Evolutionary conservation across 78 protist species (phyloP), one percentile per base, ranked within the genome.

Genomic region (Dictyostelium purpureum): DNA sequence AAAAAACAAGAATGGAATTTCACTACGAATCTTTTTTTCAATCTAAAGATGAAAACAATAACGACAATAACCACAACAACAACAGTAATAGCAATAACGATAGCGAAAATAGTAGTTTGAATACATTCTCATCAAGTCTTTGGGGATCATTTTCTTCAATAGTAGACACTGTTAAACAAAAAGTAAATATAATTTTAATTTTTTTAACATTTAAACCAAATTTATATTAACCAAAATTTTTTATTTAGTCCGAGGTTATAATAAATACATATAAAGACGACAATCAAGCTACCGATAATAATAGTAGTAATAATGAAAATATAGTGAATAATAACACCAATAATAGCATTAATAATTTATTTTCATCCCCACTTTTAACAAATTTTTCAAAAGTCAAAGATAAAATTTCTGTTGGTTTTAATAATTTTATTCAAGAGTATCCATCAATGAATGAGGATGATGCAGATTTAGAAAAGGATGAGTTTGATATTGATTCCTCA

Each of bases 241-340:
- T 1, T 54, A 2, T 76, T 6, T n/a, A 79, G 77, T 79, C 88
- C 4, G 77, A 63, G 7, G 88, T 49, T 49, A 66, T 79, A 1
- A 79, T 79, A 43, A 79, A 79, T 51, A 69, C 49, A 4, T 79
- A 79, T 79, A 79, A 79, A 66, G 88, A 79, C 9, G 88, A 79
- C 49, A n/a, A 66, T 19, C 45, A 51, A 19, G 47, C 21, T 12
- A 19, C 38, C 26, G 26, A 31, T 24, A 12, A 4, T 16, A 40
- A 16, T 24, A 21, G 11, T 4, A 40, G n/a, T 5, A 18, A 9
- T 31, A 9, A 24, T 6, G 6, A 31, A 6, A 31, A 18, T 63
- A 26, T 14, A 26, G 71, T 21, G 6, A 12, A 0, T 31, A 1
- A 7, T 21, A 57, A 16, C 35, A 61, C 19, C 26, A 56, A 43